Evolutionary conservation across 371 early-diverging fungal species (phyloP), one percentile per base, ranked within the genome.

Genomic region (Umbelopsis sp.): DNA sequence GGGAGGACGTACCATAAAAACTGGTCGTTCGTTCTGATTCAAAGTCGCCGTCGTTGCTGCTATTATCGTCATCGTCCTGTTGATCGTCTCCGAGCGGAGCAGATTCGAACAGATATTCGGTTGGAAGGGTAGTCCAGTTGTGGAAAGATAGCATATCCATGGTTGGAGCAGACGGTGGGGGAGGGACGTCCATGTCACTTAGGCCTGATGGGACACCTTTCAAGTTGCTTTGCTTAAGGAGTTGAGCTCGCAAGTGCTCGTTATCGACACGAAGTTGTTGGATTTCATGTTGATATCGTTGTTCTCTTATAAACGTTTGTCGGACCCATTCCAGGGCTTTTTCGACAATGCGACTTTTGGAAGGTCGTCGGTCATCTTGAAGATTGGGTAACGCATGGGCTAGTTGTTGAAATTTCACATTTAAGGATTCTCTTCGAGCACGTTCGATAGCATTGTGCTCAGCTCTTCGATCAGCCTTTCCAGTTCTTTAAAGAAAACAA

Each of bases 371-470:
- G 66, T 85, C 84, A 50, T 84, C 78, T 50, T 73, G 74, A 6
- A 91, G 82, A 50, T 87, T 82, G 12, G 92, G 92, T 44, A 91
- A 74, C 8, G 86, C 79, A 63, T 82, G 80, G 18, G 91, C 91
- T 52, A 91, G 77, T 37, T 86, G 83, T 70, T 84, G 88, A 70
- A 91, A 90, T 65, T 89, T 85, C 29, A 78, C 76, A 75, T 90
- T 90, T 50, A 91, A 76, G 12, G 76, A 84, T 72, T 91, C 91
- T 35, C 92, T 83, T 52, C 92, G 77, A n/a, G 91, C 90, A 18
- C 92, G 83, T 65, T 91, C 92, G 32, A 87, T 87, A 14, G 92
- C 91, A 72, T 91, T 91, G 70, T 91, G 91, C 51, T 82, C 88
- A 32, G 88, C 90, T 45, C 90, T 86, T 63, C 87, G 80, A 69